Evolutionary conservation across 2,329 filamentous ascomycete species (phyloP).

Genomic region (Cytospora mali): DNA sequence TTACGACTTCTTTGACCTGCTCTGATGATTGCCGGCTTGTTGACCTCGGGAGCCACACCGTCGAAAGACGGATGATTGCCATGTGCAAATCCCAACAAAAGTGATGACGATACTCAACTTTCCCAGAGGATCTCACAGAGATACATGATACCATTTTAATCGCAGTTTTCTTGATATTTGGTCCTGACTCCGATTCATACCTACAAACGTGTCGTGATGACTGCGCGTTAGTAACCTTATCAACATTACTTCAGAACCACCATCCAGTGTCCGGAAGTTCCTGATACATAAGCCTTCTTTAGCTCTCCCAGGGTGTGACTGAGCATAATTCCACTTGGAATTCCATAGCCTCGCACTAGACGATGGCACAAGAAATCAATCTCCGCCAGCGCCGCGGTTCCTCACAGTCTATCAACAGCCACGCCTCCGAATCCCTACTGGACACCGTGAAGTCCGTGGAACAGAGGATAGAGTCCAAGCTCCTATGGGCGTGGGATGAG

Average conservation of each 20-base stretch:
- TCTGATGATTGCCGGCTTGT: constrained; percentile 8
- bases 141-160: constrained; percentile 2
- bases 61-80: constrained; percentile 4
- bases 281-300: no score
- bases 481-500: constrained; percentile 60
- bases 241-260: background rate
- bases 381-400: constrained; percentile 22
- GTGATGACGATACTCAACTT: background rate
- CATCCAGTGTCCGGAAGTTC: background rate
- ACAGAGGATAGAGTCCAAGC: constrained; percentile 42
- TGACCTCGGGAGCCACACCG: constrained; percentile 24
- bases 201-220: background rate
- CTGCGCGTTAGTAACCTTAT: background rate
- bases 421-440: constrained; percentile 32
- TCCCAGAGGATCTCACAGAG: background rate
- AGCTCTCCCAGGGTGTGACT: no score
- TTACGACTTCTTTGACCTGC: constrained; percentile 1
- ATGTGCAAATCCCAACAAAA: constrained; percentile 28
- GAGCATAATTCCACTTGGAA: no score
- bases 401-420: background rate
- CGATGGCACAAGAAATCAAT: background rate
- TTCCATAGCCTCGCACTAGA: background rate
- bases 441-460: constrained; percentile 41
- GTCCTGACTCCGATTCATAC: background rate
- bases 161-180: background rate